phyloP scores from a whole-genome alignment of 169 alveolate genomes.

The Cryptosporidium ryanae region DNA sequence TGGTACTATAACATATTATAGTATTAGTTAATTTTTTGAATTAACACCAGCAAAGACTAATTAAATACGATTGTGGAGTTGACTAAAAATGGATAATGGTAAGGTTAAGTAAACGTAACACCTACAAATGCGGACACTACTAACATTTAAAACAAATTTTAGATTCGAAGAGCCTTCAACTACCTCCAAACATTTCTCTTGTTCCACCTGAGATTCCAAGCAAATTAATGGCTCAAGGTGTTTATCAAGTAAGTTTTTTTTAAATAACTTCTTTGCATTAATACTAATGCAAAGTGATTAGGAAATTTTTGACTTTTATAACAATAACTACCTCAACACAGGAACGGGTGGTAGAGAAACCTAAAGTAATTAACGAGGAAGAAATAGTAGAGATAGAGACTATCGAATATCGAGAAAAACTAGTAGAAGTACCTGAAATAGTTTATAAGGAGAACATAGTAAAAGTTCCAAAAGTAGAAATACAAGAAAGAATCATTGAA shows the following conservation, averaged over 20 bases:
- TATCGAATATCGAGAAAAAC: slow-evolving; percentile 58
- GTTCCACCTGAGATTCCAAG: slow-evolving; percentile 72
- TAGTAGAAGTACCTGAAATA: slow-evolving; percentile 66
- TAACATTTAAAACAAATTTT: not conserved
- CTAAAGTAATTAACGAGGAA: slow-evolving; percentile 67
- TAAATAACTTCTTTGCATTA: not conserved
- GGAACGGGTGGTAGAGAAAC: slow-evolving; percentile 70
- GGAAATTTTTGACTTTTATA: not conserved
- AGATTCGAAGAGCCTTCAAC: slow-evolving; percentile 50
- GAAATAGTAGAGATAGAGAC: slow-evolving; percentile 69
- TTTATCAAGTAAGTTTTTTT: slow-evolving; percentile 57
- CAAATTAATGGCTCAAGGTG: slow-evolving; percentile 58
- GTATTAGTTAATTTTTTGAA: too few relatives aligned
- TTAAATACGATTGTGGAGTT: too few relatives aligned
- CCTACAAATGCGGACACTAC: not conserved
- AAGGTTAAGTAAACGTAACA: not conserved
- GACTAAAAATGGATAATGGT: not conserved
- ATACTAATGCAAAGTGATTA: not conserved
- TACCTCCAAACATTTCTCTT: slow-evolving; percentile 72
- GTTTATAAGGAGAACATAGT: slow-evolving; percentile 56
- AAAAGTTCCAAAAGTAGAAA: slow-evolving; percentile 70
- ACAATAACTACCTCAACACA: not conserved
- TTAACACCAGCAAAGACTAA: too few relatives aligned
- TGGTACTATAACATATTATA: too few relatives aligned
- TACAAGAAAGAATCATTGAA: slow-evolving; percentile 69